Conservation (phyloP, 2,329 filamentous ascomycete genomes). For the Cryphonectria nitschkei region DNA sequence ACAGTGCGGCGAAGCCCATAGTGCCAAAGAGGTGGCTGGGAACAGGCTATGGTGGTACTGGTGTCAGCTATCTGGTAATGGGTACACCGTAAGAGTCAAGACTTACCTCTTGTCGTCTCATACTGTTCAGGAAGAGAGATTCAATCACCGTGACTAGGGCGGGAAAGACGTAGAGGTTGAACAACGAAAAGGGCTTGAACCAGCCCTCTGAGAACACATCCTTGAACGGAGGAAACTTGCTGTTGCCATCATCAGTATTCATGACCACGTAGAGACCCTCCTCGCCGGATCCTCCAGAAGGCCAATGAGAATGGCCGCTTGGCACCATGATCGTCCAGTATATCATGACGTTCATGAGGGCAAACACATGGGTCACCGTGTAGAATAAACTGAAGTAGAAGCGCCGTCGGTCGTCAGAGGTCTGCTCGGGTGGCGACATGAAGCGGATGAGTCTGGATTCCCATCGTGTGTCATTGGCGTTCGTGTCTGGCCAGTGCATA, state of each 20-base stretch:
- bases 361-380: slow-evolving; percentile 48
- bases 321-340: slow-evolving; percentile 51
- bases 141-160: slow-evolving; percentile 50
- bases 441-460: slow-evolving; percentile 43
- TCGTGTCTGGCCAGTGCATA: slow-evolving; percentile 49
- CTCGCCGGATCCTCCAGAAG: slow-evolving; percentile 19
- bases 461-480: slow-evolving; percentile 41
- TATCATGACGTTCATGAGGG: slow-evolving; percentile 54
- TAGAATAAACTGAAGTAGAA: slow-evolving; percentile 57
- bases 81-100: background rate
- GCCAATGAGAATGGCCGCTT: slow-evolving; percentile 42
- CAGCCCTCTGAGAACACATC: slow-evolving; percentile 53
- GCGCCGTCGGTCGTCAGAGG: slow-evolving; percentile 45
- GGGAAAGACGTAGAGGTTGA: slow-evolving; percentile 51
- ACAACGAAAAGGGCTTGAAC: slow-evolving; percentile 50
- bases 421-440: slow-evolving; percentile 51
- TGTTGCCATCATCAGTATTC: background rate
- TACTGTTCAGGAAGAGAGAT: slow-evolving; percentile 55
- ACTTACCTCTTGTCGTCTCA: slow-evolving; percentile 53
- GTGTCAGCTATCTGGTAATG: slow-evolving; percentile 11
- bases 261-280: slow-evolving; percentile 18
- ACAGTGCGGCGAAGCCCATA: slow-evolving; percentile 46
- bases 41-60: slow-evolving; percentile 43
- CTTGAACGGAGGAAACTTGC: slow-evolving; percentile 42
- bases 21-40: slow-evolving; percentile 48